Conservation (phyloP, 2,329 filamentous ascomycete genomes). For the Trichophyton rubrum region DNA sequence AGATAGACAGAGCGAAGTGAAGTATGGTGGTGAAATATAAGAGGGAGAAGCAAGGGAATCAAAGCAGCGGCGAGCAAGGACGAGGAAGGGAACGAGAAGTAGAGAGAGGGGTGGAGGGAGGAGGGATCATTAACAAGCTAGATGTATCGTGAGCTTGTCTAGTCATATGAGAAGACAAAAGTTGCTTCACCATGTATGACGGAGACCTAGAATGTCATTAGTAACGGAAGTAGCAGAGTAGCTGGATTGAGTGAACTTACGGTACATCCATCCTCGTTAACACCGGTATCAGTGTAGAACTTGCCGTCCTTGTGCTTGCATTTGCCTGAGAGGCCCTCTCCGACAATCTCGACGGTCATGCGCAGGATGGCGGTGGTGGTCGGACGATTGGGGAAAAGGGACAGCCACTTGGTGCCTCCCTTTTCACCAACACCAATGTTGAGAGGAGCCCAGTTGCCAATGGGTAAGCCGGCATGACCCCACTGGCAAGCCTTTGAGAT, state of each 20-base stretch:
- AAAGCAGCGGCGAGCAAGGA: neutral
- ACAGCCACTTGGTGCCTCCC: conserved; percentile 60
- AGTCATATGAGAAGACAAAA: conserved; percentile 30
- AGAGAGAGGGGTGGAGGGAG: too few relatives aligned
- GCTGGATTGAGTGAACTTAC: conserved; percentile 43
- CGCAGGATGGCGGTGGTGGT: conserved; percentile 58
- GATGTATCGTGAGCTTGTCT: neutral
- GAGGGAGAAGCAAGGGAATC: conserved; percentile 1
- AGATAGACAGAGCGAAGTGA: neutral
- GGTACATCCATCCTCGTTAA: conserved; percentile 58
- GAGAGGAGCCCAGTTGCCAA: conserved; percentile 76
- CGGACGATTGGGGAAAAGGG: conserved; percentile 72
- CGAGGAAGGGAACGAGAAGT: neutral
- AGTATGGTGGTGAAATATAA: neutral
- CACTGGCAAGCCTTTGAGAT: conserved; percentile 64
- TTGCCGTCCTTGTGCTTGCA: conserved; percentile 56
- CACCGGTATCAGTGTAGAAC: conserved; percentile 43
- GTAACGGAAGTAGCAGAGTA: neutral
- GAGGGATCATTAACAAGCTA: neutral
- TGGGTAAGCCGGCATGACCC: conserved; percentile 44
- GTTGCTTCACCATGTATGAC: conserved; percentile 39
- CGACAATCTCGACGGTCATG: conserved; percentile 66
- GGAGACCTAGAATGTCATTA: conserved; percentile 29
- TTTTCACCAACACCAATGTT: conserved; percentile 66
- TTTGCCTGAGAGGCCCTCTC: conserved; percentile 45